Evolutionary conservation across 2,329 filamentous ascomycete genomes (phyloP).

Genomic region (Cladophialophora yegresii): DNA sequence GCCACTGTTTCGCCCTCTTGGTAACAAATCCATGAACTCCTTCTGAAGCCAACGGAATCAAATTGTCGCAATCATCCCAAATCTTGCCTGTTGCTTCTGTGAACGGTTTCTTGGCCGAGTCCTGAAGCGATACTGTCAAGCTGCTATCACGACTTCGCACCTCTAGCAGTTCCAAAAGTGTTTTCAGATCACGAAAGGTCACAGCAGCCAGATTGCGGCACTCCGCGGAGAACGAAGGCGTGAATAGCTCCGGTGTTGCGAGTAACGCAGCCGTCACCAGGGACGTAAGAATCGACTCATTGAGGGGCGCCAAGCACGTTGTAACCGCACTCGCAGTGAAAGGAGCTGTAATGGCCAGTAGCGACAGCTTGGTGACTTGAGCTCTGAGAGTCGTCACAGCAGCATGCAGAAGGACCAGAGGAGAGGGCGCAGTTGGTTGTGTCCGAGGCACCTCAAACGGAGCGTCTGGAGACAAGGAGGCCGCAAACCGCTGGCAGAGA

Average conservation of each 20-base stretch:
- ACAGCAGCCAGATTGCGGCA: slow-evolving; percentile 61
- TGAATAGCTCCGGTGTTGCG: slow-evolving; percentile 64
- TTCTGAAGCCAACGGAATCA: slow-evolving; percentile 63
- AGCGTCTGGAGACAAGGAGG: slow-evolving; percentile 26
- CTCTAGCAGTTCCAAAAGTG: slow-evolving; percentile 62
- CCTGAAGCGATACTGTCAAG: slow-evolving; percentile 36
- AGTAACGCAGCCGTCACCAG: slow-evolving; percentile 70
- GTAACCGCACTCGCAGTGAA: slow-evolving; percentile 77
- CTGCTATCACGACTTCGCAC: slow-evolving; percentile 45
- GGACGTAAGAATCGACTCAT: slow-evolving; percentile 70
- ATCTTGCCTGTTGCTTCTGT: slow-evolving; percentile 73
- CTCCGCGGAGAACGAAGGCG: slow-evolving; percentile 64
- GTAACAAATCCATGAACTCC: slow-evolving; percentile 72
- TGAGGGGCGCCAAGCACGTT: slow-evolving; percentile 71
- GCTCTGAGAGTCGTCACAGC: slow-evolving; percentile 73
- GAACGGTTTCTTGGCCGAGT: slow-evolving; percentile 51
- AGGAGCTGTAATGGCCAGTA: slow-evolving; percentile 81
- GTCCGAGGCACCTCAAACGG: slow-evolving; percentile 17
- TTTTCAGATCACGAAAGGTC: slow-evolving; percentile 63
- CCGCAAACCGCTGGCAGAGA: slow-evolving; percentile 29
- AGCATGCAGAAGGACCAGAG: slow-evolving; percentile 70
- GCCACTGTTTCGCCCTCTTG: slow-evolving; percentile 70
- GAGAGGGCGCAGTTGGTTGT: slow-evolving; percentile 38
- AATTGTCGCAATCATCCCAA: slow-evolving; percentile 79
- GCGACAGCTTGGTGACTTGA: slow-evolving; percentile 82